phyloP scores from a whole-genome alignment of 176 grass and related monocot genomes.

The Phyllostachys edulis region DNA sequence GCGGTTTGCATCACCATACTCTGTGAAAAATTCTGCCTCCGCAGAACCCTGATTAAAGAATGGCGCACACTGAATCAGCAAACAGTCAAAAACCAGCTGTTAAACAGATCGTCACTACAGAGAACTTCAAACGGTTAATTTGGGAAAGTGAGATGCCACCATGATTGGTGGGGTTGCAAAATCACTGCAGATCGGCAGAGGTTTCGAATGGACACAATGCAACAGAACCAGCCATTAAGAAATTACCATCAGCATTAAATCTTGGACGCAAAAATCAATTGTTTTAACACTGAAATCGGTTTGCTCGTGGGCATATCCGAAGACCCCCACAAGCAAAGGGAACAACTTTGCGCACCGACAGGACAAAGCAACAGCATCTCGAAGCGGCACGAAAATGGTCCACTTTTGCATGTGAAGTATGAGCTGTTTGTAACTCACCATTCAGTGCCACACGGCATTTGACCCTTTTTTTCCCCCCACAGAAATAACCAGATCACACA shows the following conservation, averaged over 20 bases:
- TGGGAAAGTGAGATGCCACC: neutral
- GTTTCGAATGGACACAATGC: neutral
- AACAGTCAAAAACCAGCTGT: neutral
- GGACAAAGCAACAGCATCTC: conserved; percentile 29
- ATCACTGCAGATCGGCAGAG: neutral
- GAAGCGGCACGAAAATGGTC: conserved; percentile 27
- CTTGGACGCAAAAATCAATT: neutral
- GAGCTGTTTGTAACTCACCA: conserved; percentile 33
- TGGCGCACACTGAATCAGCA: conserved; percentile 2
- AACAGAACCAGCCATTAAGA: neutral
- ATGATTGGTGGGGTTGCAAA: neutral
- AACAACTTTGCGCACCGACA: conserved; percentile 29
- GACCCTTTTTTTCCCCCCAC: neutral
- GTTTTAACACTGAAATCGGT: neutral
- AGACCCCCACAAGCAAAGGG: neutral
- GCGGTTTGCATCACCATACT: conserved; percentile 92
- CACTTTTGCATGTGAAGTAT: conserved; percentile 39
- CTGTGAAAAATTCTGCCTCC: conserved; percentile 82
- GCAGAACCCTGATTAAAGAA: conserved; percentile 53
- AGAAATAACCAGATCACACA: neutral
- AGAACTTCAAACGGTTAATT: neutral
- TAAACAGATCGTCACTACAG: neutral
- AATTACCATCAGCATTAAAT: neutral
- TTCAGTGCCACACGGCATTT: conserved; percentile 27
- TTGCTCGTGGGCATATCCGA: conserved; percentile 1